Evolutionary conservation across 257 asterid species (phyloP).

Genomic region (Solanum acaule): DNA sequence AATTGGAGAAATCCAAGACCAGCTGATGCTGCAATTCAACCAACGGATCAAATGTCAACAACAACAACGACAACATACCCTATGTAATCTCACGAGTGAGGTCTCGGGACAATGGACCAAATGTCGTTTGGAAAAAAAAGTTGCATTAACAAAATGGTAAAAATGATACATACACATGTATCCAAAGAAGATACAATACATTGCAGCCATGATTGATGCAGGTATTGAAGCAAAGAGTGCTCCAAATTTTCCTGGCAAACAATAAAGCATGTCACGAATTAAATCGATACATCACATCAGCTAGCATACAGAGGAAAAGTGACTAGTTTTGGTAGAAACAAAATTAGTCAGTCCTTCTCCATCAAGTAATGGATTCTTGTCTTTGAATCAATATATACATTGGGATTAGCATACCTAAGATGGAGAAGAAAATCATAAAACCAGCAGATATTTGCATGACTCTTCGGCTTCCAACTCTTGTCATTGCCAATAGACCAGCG

Average conservation of each 20-base stretch:
- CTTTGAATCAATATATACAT: neutral
- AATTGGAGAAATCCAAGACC: conserved; percentile 71
- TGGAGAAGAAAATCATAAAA: conserved; percentile 69
- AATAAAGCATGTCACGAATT: neutral
- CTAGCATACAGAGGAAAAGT: neutral
- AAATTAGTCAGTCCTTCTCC: neutral
- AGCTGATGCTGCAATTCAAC: conserved; percentile 48
- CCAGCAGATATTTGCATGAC: conserved; percentile 57
- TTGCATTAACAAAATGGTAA: neutral
- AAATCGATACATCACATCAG: neutral
- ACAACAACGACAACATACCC: neutral
- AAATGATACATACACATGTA: conserved; percentile 42
- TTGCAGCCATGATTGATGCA: conserved; percentile 57
- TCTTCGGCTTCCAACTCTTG: conserved; percentile 79
- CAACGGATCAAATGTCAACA: neutral
- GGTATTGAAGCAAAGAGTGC: conserved; percentile 71
- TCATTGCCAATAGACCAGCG: conserved; percentile 68
- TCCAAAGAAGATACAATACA: conserved; percentile 71
- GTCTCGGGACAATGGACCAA: neutral
- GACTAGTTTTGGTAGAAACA: neutral
- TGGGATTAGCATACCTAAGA: conserved; percentile 34
- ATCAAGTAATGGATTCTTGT: neutral
- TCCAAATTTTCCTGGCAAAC: conserved; percentile 59
- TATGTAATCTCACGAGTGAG: neutral
- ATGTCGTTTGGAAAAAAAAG: neutral